Conservation (phyloP, 495 filamentous ascomycete genomes). For the Melanomma pulvis-pyrius region DNA sequence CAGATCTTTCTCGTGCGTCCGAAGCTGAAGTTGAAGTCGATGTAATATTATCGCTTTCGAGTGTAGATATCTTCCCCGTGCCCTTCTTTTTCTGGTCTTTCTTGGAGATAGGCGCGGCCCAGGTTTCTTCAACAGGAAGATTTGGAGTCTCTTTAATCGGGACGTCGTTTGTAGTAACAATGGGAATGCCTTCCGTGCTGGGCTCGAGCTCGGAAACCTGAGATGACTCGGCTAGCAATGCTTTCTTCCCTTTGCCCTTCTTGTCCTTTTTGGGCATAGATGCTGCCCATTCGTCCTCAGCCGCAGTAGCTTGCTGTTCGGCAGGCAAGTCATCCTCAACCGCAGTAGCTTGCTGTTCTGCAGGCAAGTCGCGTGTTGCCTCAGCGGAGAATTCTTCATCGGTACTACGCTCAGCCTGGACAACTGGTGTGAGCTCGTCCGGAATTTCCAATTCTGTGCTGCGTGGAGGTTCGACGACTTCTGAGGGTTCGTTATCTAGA, state of each 20-base stretch:
- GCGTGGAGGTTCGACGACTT: not conserved
- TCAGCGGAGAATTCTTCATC: not conserved
- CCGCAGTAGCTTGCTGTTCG: not conserved
- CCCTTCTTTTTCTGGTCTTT: slow-evolving; percentile 38
- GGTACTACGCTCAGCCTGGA: not conserved
- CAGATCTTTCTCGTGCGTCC: not conserved
- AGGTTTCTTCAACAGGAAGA: slow-evolving; percentile 1
- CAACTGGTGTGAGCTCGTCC: not conserved
- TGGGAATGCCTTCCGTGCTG: not conserved
- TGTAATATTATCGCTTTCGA: not conserved
- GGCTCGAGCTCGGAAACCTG: not conserved
- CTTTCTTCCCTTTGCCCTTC: slow-evolving; percentile 37
- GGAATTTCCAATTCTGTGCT: not conserved
- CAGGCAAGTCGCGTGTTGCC: not conserved
- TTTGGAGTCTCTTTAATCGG: not conserved
- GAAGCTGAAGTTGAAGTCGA: not conserved
- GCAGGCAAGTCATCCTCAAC: not conserved
- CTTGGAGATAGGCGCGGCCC: slow-evolving; percentile 25
- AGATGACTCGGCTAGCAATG: not conserved
- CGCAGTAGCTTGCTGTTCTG: not conserved
- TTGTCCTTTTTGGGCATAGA: slow-evolving; percentile 41
- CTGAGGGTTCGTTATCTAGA: not conserved
- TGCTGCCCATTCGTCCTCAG: slow-evolving; percentile 23
- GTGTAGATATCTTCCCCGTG: not conserved
- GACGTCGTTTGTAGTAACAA: not conserved